Percentiles rank a stretch among this genome's conserved stretches.
These are phyloP conservation scores for Xylariaceae sp. DNA, from an alignment of 2,329 filamentous ascomycete genomes.

Conservation along the genomic window DNA sequence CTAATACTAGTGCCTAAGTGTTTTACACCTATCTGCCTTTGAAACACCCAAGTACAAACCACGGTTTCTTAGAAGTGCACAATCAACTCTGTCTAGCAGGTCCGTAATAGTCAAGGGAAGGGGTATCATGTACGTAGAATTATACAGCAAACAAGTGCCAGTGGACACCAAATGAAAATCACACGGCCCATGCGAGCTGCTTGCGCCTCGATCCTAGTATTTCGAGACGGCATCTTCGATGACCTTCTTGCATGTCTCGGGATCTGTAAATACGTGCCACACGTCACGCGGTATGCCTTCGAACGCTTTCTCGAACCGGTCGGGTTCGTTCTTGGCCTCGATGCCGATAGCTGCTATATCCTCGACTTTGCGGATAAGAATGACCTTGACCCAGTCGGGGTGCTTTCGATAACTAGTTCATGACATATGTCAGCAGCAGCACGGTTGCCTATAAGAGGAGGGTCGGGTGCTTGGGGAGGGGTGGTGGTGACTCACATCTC, in stretches of 20 bases:
- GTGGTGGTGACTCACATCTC: conserved; percentile 64
- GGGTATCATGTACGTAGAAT: conserved; percentile 16
- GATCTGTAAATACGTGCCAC: conserved; percentile 85
- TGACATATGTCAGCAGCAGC: conserved; percentile 9
- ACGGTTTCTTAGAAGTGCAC: too few species aligned
- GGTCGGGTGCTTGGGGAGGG: background rate
- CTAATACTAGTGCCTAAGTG: too few species aligned
- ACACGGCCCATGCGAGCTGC: background rate
- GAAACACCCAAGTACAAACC: too few species aligned
- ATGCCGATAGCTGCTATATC: conserved; percentile 74
- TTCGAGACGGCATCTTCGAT: conserved; percentile 42
- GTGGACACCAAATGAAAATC: too few species aligned
- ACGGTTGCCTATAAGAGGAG: background rate
- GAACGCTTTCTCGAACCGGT: conserved; percentile 85
- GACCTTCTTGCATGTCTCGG: conserved; percentile 64
- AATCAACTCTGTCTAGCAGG: background rate
- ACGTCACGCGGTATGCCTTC: conserved; percentile 69
- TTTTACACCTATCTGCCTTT: too few species aligned
- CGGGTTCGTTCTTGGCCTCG: conserved; percentile 73
- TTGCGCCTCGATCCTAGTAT: background rate
- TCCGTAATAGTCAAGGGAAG: background rate
- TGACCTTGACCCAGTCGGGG: conserved; percentile 79
- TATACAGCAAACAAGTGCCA: conserved; percentile 5
- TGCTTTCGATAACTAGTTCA: conserved; percentile 61
- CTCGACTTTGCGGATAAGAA: conserved; percentile 84